These are phyloP conservation scores for Noccaea caerulescens DNA, from an alignment of 345 rosid species.

Conservation along the genomic window DNA sequence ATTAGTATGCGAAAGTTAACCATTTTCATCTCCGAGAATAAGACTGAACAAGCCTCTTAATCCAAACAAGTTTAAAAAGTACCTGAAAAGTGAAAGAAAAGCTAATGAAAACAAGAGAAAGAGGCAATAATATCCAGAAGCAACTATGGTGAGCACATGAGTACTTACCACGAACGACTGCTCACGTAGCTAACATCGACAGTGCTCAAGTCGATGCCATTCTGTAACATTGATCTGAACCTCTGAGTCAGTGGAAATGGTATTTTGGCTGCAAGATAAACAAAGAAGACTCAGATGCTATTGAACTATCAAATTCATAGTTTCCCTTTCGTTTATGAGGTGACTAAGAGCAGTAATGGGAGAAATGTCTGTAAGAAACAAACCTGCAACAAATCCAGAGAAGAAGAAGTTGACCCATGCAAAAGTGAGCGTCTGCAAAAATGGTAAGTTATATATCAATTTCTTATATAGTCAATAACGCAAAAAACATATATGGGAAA, in stretches of 20 bases:
- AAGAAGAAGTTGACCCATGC: conserved; percentile 99
- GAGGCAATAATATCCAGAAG: conserved; percentile 10
- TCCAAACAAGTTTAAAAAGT: conserved; percentile 94
- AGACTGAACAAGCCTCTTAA: conserved; percentile 96
- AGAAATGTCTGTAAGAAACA: background rate
- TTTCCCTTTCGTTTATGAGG: background rate
- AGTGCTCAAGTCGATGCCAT: conserved; percentile 98
- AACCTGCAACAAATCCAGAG: conserved; percentile 99
- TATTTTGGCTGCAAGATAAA: conserved; percentile 73
- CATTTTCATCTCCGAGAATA: conserved; percentile 98
- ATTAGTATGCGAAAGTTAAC: conserved; percentile 45
- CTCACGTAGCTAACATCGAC: conserved; percentile 99
- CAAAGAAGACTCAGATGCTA: background rate
- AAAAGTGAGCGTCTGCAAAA: conserved; percentile 86
- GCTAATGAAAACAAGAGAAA: conserved; percentile 24
- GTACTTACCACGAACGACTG: conserved; percentile 90
- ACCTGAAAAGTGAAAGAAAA: conserved; percentile 54
- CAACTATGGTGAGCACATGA: conserved; percentile 18
- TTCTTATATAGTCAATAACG: conserved; percentile 10
- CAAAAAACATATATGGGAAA: conserved; percentile 23
- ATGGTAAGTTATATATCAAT: conserved; percentile 44
- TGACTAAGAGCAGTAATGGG: background rate
- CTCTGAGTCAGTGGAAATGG: conserved; percentile 98
- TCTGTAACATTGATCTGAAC: conserved; percentile 98
- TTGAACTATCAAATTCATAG: too few relatives aligned